Evolutionary conservation across 345 rosid genomes (phyloP), one percentile per base, ranked within the genome.

Genomic region (Excoecaria agallocha): DNA sequence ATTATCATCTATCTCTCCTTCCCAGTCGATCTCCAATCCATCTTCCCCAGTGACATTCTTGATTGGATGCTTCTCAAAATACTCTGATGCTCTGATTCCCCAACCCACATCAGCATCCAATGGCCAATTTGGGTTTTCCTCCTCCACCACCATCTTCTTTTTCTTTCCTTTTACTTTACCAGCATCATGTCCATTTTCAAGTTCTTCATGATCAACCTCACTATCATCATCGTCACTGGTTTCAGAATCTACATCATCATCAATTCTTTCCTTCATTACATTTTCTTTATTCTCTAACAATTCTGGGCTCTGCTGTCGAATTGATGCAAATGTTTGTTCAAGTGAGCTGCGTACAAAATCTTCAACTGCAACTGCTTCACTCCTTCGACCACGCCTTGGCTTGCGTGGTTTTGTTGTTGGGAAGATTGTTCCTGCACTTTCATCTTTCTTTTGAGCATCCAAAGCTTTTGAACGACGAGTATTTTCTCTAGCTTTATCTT

Each of bases 41-140:
- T 88, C 98, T 75, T 94, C 97, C 17, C 91, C 95, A 41, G 86
- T 87, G 38, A 92, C 88, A 81, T 92, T 94, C 87, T 80, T 90
- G 73, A 94, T 90, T 0, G 95, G 72, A 58, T 94, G 90, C 74
- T 87, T 73, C 82, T 94, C 95, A 82, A 94, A 92, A 84, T 90
- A 94, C 82, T 92, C 93, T 0, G 97, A 94, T 51, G 97, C 96
- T 77, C 91, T 84, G 8, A 88, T 84, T 68, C 98, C 98, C 98
- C 97, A 92, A 15, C 98, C 98, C 37, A 92, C 88, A 56, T 94
- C 98, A 13, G 95, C 90, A 82, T 94, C 98, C 76, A 88, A n/a
- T 6, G 97, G 98, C 97, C 98, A 94, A 72, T 88, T 80, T 12
- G 88, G 81, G 79, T 83, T 85, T 52, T 94, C 98, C 75, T 87